These are phyloP conservation scores for Schizothecium vesticola DNA, from an alignment of 495 filamentous ascomycete species.

Conservation along the genomic window DNA sequence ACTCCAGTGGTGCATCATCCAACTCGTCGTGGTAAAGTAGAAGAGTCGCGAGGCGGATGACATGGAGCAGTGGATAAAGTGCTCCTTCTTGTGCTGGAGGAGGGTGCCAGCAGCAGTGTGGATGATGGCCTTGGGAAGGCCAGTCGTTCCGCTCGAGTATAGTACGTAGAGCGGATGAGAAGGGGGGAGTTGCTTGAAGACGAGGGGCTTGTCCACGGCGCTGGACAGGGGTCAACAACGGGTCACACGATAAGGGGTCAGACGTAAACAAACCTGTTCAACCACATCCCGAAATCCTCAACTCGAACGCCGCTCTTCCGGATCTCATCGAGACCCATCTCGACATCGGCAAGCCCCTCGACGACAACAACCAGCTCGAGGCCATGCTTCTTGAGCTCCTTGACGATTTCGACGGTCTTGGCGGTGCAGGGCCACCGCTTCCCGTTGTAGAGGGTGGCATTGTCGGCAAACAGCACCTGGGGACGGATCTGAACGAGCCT, in stretches of 20 bases:
- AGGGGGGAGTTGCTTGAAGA: conserved; percentile 69
- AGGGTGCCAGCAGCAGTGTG: conserved; percentile 84
- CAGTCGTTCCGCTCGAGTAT: conserved; percentile 84
- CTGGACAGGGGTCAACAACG: conserved; percentile 20
- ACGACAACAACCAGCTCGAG: conserved; percentile 68
- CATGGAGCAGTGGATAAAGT: conserved; percentile 76
- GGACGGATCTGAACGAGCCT: conserved; percentile 78
- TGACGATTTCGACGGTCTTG: conserved; percentile 69
- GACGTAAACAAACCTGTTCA: conserved; percentile 25
- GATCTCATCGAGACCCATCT: conserved; percentile 47
- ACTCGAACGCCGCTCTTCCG: conserved; percentile 44
- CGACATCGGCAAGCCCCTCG: conserved; percentile 48
- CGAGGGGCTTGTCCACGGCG: conserved; percentile 40
- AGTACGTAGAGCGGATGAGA: conserved; percentile 87
- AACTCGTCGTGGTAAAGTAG: conserved; percentile 83
- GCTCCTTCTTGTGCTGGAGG: conserved; percentile 93
- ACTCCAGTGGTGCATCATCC: conserved; percentile 99
- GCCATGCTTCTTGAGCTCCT: conserved; percentile 50
- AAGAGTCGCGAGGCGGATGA: conserved; percentile 46
- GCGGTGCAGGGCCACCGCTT: conserved; percentile 65
- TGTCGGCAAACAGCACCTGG: conserved; percentile 75
- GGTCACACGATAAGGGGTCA: background rate
- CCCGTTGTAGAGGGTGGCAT: conserved; percentile 82
- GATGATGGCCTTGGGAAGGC: conserved; percentile 86
- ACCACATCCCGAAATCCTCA: conserved; percentile 33